A percentile compares a stretch with the other conserved stretches of the same genome.
Conservation (phyloP, 345 rosid genomes). For the Murraya paniculata region DNA sequence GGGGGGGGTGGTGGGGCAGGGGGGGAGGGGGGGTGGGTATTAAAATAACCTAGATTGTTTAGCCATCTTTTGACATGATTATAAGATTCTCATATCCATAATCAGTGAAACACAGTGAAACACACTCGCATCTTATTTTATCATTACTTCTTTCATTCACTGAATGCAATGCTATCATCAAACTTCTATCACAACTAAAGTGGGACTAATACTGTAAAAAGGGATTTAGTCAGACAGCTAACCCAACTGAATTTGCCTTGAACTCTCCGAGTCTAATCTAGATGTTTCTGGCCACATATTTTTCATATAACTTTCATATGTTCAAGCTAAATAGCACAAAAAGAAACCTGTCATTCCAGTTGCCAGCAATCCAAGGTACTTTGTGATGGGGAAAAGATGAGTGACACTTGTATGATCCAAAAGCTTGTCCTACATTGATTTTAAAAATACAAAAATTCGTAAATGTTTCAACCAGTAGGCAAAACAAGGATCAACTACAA, state of each 20-base stretch:
- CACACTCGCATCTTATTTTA: neutral
- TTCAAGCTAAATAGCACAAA: neutral
- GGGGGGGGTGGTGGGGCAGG: too few relatives aligned
- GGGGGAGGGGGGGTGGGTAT: too few relatives aligned
- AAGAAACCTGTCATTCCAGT: conserved; percentile 92
- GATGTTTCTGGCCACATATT: neutral
- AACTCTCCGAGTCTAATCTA: neutral
- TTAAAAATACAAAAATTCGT: conserved; percentile 3
- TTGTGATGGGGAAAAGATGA: conserved; percentile 88
- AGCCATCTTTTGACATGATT: neutral
- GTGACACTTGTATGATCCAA: conserved; percentile 93
- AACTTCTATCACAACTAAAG: neutral
- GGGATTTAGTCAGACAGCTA: too few relatives aligned
- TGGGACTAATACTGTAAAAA: neutral
- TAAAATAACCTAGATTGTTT: neutral
- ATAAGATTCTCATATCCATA: neutral
- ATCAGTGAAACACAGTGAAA: too few relatives aligned
- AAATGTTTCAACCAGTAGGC: conserved; percentile 2
- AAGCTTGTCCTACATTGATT: conserved; percentile 82
- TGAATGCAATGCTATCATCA: neutral
- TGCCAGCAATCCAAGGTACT: conserved; percentile 86
- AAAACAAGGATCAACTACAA: neutral
- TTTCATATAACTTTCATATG: neutral
- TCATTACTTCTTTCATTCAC: neutral
- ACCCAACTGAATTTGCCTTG: neutral